Evolutionary conservation across 345 rosid genomes (phyloP), one percentile per base, ranked within the genome.

Genomic region (Gossypium arboreum): DNA sequence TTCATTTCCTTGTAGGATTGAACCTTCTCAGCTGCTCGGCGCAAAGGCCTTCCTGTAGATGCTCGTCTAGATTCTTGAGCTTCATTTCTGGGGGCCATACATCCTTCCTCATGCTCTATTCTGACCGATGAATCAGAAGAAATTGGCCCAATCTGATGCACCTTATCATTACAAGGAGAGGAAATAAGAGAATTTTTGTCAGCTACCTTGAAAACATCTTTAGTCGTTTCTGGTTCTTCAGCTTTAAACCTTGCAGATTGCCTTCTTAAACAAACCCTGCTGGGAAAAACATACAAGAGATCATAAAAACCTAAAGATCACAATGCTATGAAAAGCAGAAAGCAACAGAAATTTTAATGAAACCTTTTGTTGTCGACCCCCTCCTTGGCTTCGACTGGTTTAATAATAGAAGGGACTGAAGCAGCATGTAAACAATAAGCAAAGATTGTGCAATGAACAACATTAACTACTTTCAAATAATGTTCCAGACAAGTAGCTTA

Each of bases 1-100:
- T 90, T 83, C 61, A 80, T 79, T 92, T 92, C 97, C 84, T 86
- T 90, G 88, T 90, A 90, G 22, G 97, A 83, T 44, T 86, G 91
- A 72, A 92, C 77, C 79, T 86, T 90, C 51, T 61, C 89, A 57
- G 82, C 86, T 34, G 91, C 92, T 82, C 66, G 83, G 54, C 93
- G 85, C 66, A 7, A 47, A 34, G 93, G 94, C 83, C 92, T 81
- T 55, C 90, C 90, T 10, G 71, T 34, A 51, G 82, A 83, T 77
- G 68, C 56, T 70, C 85, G 78, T 52, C 74, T 74, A 60, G 24
- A 50, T 66, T 81, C 85, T 72, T 72, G 79, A 81, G 76, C 69
- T 76, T 88, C 85, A 29, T 61, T 75, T 76, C 52, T 27, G 9
- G 64, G 17, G 61, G 18, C 77, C 58, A n/a, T 7, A 67, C 65